These are phyloP conservation scores for Sordaria brevicollis DNA, from an alignment of 495 filamentous ascomycete genomes.

Conservation along the genomic window DNA sequence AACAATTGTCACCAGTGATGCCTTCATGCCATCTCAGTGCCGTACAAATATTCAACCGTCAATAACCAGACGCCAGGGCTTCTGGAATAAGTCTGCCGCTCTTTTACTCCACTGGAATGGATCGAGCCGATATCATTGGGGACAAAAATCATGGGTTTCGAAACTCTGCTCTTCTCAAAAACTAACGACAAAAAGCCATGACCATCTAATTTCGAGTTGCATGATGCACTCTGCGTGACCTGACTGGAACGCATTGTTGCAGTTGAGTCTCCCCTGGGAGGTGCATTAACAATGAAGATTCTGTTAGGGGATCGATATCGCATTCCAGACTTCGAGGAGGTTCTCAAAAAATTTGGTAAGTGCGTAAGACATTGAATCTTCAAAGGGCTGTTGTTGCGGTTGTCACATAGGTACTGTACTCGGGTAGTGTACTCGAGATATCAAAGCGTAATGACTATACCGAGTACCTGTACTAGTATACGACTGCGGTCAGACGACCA, in stretches of 20 bases:
- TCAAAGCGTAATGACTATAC: not conserved
- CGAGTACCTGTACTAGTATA: not conserved
- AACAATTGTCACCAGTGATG: not conserved
- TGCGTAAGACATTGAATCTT: not conserved
- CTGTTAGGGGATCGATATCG: not conserved
- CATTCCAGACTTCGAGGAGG: not conserved
- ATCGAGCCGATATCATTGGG: not conserved
- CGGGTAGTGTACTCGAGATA: not conserved
- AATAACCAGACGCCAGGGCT: not conserved
- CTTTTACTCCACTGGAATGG: not conserved
- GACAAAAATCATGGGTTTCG: not conserved
- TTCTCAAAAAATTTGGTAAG: not conserved
- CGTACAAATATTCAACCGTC: not conserved
- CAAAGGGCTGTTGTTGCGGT: not conserved
- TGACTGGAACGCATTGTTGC: not conserved
- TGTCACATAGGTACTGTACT: not conserved
- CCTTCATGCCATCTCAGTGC: not conserved
- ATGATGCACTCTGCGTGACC: not conserved
- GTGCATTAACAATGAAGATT: not conserved
- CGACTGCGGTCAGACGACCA: not conserved
- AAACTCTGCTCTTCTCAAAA: not conserved
- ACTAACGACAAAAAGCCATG: not conserved
- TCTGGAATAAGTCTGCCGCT: not conserved
- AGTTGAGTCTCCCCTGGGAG: not conserved
- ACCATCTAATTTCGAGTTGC: not conserved